Evolutionary conservation across 2,329 filamentous ascomycete species (phyloP), one percentile per base, ranked within the genome.

Genomic region (Fusarium temperatum): DNA sequence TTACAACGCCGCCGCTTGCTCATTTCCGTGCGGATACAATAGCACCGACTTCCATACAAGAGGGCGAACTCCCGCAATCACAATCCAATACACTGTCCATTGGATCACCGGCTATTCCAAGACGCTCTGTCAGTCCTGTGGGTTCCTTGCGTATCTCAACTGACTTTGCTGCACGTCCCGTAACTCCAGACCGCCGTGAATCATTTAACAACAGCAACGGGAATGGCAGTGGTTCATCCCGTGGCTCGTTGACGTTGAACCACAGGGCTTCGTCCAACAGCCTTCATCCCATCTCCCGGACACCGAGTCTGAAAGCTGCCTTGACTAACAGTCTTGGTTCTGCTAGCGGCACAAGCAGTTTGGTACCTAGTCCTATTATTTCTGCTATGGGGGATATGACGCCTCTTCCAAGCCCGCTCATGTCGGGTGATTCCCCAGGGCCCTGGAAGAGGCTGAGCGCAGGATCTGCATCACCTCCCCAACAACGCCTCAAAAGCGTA

Each of bases 381-480:
- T 88, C 90, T 67, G 92, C 93, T 51, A 92, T 95, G 90, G 90
- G 91, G 70, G 92, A 94, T 80, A 84, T 96, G 71, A 96, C 94
- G 8, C 93, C 93, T 63, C 84, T 96, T 39, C 93, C 93, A 6
- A 96, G 93, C 28, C 93, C 93, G 8, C 86, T 95, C 51, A 86
- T 92, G 77, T 87, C 87, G 9, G 85, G 85, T 72, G 90, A 92
- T 76, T 93, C 91, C 3, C 89, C 91, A 18, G 90, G 91, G 32
- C 90, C 91, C 28, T 91, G 91, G 91, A 90, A 87, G 80, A 86
- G 85, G 79, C 81, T 90, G 63, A 81, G 81, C 62, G 81, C 84
- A 38, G 84, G 85, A 55, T 86, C 85, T 38, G 81, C 82, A 56
- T 91, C 86, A 55, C 81, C 82, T 24, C 78, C 80, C 15, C 78